Evolutionary conservation across 805 yeast species (phyloP).

Genomic region (Myxozyma mucilagina): DNA sequence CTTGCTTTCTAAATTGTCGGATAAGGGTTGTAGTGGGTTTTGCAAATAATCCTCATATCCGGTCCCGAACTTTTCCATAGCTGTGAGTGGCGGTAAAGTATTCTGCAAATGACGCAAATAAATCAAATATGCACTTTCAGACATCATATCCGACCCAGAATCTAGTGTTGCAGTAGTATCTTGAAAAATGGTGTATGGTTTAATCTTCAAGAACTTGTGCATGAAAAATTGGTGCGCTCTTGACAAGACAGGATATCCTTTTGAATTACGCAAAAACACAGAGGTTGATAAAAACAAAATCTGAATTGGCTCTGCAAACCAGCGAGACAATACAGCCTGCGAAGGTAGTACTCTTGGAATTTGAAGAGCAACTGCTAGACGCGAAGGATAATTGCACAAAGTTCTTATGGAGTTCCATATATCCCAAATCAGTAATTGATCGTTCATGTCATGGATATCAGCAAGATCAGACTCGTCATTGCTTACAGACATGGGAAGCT

Average conservation of each 20-base stretch:
- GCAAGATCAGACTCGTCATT: constrained; percentile 29
- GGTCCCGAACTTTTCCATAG: constrained; percentile 40
- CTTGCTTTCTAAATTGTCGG: constrained; percentile 54
- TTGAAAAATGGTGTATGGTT: constrained; percentile 52
- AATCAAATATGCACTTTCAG: constrained; percentile 43
- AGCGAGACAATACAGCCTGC: constrained; percentile 52
- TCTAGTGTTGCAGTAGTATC: constrained; percentile 47
- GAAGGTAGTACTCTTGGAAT: constrained; percentile 65
- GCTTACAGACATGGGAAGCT: constrained; percentile 37
- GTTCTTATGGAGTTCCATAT: constrained; percentile 68
- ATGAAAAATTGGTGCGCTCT: constrained; percentile 56
- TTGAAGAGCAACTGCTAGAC: constrained; percentile 70
- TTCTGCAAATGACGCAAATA: constrained; percentile 47
- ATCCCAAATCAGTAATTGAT: constrained; percentile 66
- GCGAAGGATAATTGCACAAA: constrained; percentile 53
- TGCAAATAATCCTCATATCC: constrained; percentile 50
- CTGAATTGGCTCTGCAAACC: constrained; percentile 69
- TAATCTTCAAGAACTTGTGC: constrained; percentile 47
- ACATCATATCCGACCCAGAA: constrained; percentile 28
- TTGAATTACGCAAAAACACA: constrained; percentile 58
- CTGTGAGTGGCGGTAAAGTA: constrained; percentile 37
- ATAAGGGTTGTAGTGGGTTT: constrained; percentile 74
- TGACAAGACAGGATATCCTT: constrained; percentile 64
- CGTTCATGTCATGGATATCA: constrained; percentile 33
- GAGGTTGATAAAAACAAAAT: constrained; percentile 57